Evolutionary conservation across 2,329 filamentous ascomycete genomes (phyloP), one percentile per base, ranked within the genome.

Genomic region (Thielaviopsis populi): DNA sequence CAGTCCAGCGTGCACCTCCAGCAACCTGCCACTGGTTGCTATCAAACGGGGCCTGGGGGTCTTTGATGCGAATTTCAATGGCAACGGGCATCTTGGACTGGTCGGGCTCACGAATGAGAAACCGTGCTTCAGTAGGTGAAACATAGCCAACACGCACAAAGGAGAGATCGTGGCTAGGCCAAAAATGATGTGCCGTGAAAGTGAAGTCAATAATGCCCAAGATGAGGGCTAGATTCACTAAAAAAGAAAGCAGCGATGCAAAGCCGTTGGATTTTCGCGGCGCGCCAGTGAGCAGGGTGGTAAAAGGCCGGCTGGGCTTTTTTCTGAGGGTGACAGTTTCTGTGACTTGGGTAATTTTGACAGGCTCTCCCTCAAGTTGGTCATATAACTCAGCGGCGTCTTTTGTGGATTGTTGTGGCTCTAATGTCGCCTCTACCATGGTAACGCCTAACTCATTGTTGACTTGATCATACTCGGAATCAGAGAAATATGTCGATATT

Each of bases 131-230:
- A 0, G 79, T 82, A 19, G 88, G 82, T 3, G 91, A 95, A 33
- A 97, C 86, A 72, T 92, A 92, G 30, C 94, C 94, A 17, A 96
- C 77, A 8, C 94, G 83, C 48, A 89, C 88, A 72, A 99, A 95
- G 0, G 91, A 89, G 11, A 96, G 77, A 68, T 95, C 85, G 33
- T 88, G 76, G 30, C 79, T 84, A 3, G 86, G 84, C 72, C 95
- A 80, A 41, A 87, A 80, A 66, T 86, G 73, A 11, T 83, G 83
- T 1, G 87, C 86, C 22, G 88, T 83, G 71, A 88, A 91, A 15
- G 95, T 79, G 46, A 91, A 82, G 72, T 99, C 94, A 30, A 86
- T 79, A 0, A 86, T 82, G 73, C 92, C 82, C 8, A 82, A 76
- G 5, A 90, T 79, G 48, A 94, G 76, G 2, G 80, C 74, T 19